A percentile compares a stretch with the other conserved stretches of the same genome.
Conservation (phyloP, 768 basidiomycete genomes). For the Gyrodon lividus region DNA sequence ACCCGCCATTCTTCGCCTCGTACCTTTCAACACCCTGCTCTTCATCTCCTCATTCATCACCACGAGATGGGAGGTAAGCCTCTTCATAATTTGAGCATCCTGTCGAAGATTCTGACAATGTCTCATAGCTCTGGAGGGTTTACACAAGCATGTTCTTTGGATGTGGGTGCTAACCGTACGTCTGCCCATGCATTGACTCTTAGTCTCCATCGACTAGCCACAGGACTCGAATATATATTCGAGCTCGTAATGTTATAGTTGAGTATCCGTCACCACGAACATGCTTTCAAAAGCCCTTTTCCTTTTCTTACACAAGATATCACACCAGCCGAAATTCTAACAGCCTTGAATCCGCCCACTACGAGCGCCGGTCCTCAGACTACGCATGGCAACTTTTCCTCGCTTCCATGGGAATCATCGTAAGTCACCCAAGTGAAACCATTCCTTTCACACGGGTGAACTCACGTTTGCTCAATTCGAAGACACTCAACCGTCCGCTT, state of each 20-base stretch:
- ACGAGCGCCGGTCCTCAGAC: conserved; percentile 61
- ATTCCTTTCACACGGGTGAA: conserved; percentile 2
- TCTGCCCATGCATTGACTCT: not conserved
- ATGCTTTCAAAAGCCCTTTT: not conserved
- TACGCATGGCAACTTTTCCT: conserved; percentile 72
- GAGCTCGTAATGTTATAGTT: conserved; percentile 46
- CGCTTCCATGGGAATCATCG: conserved; percentile 55
- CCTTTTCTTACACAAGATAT: not conserved
- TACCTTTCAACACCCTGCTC: conserved; percentile 52
- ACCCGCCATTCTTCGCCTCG: conserved; percentile 52
- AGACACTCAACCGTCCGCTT: conserved; percentile 64
- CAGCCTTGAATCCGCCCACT: conserved; percentile 63
- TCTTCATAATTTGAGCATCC: conserved; percentile 1
- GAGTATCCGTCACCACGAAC: conserved; percentile 10
- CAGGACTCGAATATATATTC: conserved; percentile 37
- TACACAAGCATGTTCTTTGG: conserved; percentile 76
- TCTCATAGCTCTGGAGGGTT: conserved; percentile 66
- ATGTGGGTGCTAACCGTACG: conserved; percentile 35
- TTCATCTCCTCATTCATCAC: conserved; percentile 50
- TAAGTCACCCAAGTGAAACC: conserved; percentile 34
- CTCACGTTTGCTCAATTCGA: not conserved
- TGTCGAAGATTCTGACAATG: not conserved
- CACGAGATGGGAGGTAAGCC: conserved; percentile 50
- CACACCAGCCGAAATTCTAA: conserved; percentile 59
- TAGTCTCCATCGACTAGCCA: conserved; percentile 18